Conservation (phyloP, 345 rosid species). For the Raphanus raphanistrum region DNA sequence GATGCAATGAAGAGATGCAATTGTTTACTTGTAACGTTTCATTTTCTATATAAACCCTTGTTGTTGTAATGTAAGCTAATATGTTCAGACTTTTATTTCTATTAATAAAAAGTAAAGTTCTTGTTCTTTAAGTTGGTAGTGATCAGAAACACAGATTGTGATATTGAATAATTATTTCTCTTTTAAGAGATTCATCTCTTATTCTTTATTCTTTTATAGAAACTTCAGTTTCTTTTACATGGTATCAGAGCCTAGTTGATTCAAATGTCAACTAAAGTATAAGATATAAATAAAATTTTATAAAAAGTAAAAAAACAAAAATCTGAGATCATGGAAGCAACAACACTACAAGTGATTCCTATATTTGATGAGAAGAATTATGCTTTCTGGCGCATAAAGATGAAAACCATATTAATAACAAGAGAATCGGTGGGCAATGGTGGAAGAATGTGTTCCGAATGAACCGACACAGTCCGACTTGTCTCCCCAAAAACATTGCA, state of each 20-base stretch:
- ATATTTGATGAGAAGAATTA: not conserved
- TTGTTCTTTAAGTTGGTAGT: not conserved
- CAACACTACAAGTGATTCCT: not conserved
- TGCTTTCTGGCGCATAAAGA: not conserved
- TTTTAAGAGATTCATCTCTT: not conserved
- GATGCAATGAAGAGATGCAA: not conserved
- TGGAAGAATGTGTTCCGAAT: too few relatives aligned
- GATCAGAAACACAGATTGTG: not conserved
- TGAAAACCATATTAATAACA: not conserved
- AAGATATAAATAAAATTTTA: too few relatives aligned
- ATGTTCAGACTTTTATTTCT: too few relatives aligned
- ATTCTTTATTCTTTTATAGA: not conserved
- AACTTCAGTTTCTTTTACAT: not conserved
- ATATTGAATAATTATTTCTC: not conserved
- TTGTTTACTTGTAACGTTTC: too few relatives aligned
- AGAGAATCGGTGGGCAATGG: too few relatives aligned
- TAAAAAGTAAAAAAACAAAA: too few relatives aligned
- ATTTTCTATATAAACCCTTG: not conserved
- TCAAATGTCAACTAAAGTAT: not conserved
- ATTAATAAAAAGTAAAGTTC: too few relatives aligned
- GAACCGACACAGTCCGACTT: too few relatives aligned
- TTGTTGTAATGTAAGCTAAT: not conserved
- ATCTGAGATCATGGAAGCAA: not conserved
- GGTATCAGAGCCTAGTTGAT: not conserved
- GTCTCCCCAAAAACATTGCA: too few relatives aligned